Base-by-base conservation (phyloP, 1,284 basidiomycete species). In the Ganoderma lingzhi region DNA sequence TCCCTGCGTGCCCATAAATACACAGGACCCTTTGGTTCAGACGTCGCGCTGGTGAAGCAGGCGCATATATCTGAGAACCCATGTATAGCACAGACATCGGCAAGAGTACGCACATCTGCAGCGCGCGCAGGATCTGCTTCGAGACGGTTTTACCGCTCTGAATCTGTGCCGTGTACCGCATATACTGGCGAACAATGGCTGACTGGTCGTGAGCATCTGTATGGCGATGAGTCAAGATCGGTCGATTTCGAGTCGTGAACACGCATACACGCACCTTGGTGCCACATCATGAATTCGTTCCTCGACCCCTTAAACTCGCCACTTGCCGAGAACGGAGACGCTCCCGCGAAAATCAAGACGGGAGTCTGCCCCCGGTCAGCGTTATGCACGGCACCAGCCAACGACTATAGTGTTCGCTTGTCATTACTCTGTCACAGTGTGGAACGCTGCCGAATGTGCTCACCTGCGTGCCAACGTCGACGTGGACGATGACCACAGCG, bases 211-310 rank as follows among this genome's bases (percentile, higher is more conserved):
- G 87, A 17, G 88, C 82, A 78, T 91, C 90, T 90, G 66, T 8
- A 0, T 42, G 3, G 35, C 2, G 2, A 4, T 28, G 28, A 19
- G 41, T 32, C 23, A 37, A 59, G 15, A 6, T 44, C 39, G 14
- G 19, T 9, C 23, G 12, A 19, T 17, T 6, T 6, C 17, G 32
- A 14, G 53, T 48, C 23, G 35, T 2, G 37, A n/a, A 59, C 39
- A n/a, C 45, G 32, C n/a, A 39, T 2, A 30, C 51, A 63, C 73
- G 37, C 70, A 87, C 90, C 90, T 82, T 92, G 90, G 5, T 88
- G 71, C 86, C 89, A 90, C 83, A 91, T 88, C 56, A 90, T 90
- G 84, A 87, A 92, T 74, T 92, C 91, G 73, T 91, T 92, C 76
- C 89, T 82, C 0, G 84, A 84, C 0, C 91, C 91, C 63, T 82